Base-by-base conservation (phyloP, 352 stramenopile species). In the Blastocystis sp. region DNA sequence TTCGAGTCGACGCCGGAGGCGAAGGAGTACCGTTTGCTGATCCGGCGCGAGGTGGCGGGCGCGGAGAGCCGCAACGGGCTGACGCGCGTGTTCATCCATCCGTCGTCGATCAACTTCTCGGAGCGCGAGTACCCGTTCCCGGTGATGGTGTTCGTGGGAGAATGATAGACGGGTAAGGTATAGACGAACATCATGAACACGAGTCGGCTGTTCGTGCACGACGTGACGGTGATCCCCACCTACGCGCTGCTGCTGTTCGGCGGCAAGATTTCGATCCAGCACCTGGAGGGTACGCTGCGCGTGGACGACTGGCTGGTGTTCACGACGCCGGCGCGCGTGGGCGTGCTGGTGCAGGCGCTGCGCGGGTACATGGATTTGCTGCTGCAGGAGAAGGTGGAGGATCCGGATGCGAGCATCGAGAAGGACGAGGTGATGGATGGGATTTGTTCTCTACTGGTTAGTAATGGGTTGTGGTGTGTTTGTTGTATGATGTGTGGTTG, bases 171-270 rank as follows among this genome's bases (percentile, higher is more conserved):
- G 41, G 45, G 28, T 76, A 10, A 5, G 66, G 4, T 91, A 41
- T 95, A 94, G 88, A 91, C 93, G 65, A 91, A 93, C 62, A 91
- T 94, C 56, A 93, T 98, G 60, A 96, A 98, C 89, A 98, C 96
- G 0, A 97, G 93, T 69, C 98, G 98, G 91, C 89, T 98, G 9
- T 99, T 98, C 90, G 92, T 99, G 21, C 94, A 95, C 67, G 96
- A 99, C 90, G 95, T 92, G 59, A 98, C 96, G 14, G 97, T 98
- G 92, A 96, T 97, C 86, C 95, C 95, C 65, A 92, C 96, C 9
- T 99, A 98, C 90, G 93, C 95, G 43, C 91, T 99, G 70, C 91
- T 99, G 41, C 92, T 99, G 19, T 99, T 99, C 91, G 96, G 96
- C 28, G 97, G 97, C n/a, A 90, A 90, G 3, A 91, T 90, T 41